Evolutionary conservation across 2,329 filamentous ascomycete genomes (phyloP).

Genomic region (Fusarium ramigenum): DNA sequence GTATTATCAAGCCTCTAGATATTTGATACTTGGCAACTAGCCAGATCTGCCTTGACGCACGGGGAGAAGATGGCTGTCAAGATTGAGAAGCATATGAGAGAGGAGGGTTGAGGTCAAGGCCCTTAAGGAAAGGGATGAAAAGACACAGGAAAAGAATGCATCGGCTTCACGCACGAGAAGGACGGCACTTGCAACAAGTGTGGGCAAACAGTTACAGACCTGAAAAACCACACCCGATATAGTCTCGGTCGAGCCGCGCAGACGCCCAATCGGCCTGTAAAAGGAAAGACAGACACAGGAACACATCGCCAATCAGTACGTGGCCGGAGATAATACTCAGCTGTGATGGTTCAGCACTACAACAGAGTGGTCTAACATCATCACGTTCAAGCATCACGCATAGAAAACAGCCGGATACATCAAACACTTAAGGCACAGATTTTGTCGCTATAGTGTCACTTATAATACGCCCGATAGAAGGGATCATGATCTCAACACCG

Average conservation of each 20-base stretch:
- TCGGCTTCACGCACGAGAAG: neutral
- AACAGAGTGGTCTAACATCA: neutral
- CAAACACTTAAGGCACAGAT: too few relatives aligned
- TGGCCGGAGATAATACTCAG: neutral
- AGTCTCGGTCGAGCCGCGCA: neutral
- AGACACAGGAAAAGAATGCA: neutral
- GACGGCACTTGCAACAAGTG: neutral
- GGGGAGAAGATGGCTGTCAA: neutral
- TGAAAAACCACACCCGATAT: neutral
- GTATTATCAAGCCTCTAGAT: neutral
- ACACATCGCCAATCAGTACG: neutral
- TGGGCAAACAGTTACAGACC: neutral
- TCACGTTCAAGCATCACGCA: too few relatives aligned
- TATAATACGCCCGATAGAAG: too few relatives aligned
- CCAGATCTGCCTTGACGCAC: fast-evolving
- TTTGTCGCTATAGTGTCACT: too few relatives aligned
- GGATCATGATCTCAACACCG: too few relatives aligned
- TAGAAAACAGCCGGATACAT: too few relatives aligned
- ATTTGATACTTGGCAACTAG: neutral
- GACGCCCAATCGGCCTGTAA: neutral
- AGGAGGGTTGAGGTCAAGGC: neutral
- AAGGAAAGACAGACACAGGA: neutral
- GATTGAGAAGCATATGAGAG: neutral
- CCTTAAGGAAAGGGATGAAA: neutral
- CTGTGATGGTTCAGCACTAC: neutral